Conservation (phyloP, 345 rosid species). For the Diplotaxis tenuifolia region DNA sequence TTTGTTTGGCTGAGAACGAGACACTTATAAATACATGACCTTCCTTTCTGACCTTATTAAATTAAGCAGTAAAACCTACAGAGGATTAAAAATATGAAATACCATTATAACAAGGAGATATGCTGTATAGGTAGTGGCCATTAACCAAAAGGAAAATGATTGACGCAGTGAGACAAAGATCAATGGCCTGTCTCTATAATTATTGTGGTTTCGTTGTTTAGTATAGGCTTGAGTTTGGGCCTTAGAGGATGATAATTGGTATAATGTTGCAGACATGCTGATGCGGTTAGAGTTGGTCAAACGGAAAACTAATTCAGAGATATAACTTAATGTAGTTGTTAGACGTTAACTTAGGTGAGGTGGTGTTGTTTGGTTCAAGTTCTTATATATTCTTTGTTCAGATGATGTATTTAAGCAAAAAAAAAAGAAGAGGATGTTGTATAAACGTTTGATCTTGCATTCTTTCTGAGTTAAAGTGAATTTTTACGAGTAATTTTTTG, state of each 20-base stretch:
- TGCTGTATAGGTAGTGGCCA: background rate
- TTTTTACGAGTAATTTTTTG: background rate
- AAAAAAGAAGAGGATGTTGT: too few species aligned
- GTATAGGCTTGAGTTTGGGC: background rate
- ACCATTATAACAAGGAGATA: background rate
- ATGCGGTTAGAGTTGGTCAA: background rate
- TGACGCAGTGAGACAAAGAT: background rate
- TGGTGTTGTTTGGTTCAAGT: background rate
- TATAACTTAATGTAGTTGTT: background rate
- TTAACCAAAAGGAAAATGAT: background rate
- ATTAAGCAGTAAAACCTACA: background rate
- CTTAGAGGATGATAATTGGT: background rate
- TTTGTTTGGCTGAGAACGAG: background rate
- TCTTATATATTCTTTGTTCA: background rate
- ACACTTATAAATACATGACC: background rate
- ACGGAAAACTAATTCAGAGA: background rate
- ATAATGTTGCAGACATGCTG: background rate
- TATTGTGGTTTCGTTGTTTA: background rate
- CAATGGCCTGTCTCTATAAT: constrained; percentile 9
- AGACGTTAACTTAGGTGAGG: background rate
- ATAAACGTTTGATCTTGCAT: background rate
- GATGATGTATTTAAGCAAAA: too few species aligned
- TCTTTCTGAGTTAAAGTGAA: background rate
- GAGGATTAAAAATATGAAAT: background rate
- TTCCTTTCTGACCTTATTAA: background rate